Evolutionary conservation across 208 protist species (phyloP).

Genomic region (Leishmania aethiopica): DNA sequence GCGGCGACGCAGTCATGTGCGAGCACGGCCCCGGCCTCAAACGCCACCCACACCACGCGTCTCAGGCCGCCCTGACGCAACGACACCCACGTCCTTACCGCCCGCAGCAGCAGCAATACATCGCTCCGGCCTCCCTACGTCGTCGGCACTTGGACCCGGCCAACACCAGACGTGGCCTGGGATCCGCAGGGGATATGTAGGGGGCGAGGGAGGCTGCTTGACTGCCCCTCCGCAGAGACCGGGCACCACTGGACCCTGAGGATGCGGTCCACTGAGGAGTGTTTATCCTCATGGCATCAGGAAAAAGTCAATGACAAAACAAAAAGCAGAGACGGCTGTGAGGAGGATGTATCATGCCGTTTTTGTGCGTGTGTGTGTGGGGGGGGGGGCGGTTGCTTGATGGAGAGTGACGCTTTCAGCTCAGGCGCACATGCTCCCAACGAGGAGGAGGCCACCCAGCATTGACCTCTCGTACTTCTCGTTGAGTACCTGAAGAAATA

Average conservation of each 20-base stretch:
- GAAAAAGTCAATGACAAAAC: neutral
- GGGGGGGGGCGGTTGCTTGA: too few species aligned
- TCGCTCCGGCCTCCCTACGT: neutral
- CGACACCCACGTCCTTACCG: neutral
- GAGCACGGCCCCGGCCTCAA: too few species aligned
- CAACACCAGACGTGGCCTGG: slow-evolving; percentile 30
- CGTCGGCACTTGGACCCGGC: neutral
- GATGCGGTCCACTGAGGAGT: neutral
- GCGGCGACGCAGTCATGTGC: too few species aligned
- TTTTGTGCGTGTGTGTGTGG: too few species aligned
- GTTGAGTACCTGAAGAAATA: neutral
- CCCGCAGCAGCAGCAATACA: neutral
- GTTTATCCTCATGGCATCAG: neutral
- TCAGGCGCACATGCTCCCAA: neutral
- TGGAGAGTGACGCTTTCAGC: too few species aligned
- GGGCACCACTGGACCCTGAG: neutral
- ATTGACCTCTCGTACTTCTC: neutral
- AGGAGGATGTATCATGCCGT: neutral
- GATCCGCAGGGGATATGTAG: slow-evolving; percentile 36
- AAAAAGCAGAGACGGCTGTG: neutral
- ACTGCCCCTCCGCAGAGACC: neutral
- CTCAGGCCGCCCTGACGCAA: neutral
- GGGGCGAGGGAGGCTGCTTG: neutral
- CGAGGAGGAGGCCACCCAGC: slow-evolving; percentile 29
- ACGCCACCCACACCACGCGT: neutral